phyloP scores from a whole-genome alignment of 1,139 yeast species.

The Taphrina confusa region DNA sequence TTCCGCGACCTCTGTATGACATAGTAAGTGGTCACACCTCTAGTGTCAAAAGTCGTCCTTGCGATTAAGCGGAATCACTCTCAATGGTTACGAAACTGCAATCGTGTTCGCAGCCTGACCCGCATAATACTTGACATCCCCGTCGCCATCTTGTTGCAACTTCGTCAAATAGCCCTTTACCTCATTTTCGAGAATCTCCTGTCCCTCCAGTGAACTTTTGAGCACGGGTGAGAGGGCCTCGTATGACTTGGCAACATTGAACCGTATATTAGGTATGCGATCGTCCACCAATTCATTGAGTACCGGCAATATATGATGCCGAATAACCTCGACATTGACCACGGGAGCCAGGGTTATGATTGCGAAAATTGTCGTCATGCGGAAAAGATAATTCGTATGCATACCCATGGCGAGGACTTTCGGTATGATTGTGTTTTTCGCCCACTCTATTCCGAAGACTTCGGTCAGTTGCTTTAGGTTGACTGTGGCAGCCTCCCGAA shows the following conservation, averaged over 20 bases:
- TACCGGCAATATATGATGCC: slow-evolving; percentile 74
- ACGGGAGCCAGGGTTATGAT: slow-evolving; percentile 69
- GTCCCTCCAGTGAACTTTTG: slow-evolving; percentile 37
- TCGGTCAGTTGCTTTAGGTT: slow-evolving; percentile 77
- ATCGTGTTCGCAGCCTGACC: slow-evolving; percentile 15
- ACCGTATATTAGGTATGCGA: slow-evolving; percentile 89
- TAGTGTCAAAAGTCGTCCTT: too few species aligned
- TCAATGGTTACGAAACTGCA: slow-evolving; percentile 6
- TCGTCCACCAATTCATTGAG: slow-evolving; percentile 70
- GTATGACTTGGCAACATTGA: slow-evolving; percentile 88
- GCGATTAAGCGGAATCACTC: too few species aligned
- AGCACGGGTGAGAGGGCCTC: slow-evolving; percentile 53
- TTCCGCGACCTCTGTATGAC: too few species aligned
- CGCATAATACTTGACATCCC: slow-evolving; percentile 88
- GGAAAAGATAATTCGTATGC: slow-evolving; percentile 74
- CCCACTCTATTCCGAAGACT: slow-evolving; percentile 94
- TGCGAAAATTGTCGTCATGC: slow-evolving; percentile 88
- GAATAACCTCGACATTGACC: slow-evolving; percentile 57
- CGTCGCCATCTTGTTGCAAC: slow-evolving; percentile 71
- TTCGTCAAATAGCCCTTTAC: slow-evolving; percentile 67
- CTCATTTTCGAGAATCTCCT: slow-evolving; percentile 44
- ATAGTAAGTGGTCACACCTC: too few species aligned
- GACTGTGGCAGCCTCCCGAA: slow-evolving; percentile 91
- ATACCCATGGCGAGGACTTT: slow-evolving; percentile 58
- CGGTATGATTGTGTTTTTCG: slow-evolving; percentile 76